Conservation (phyloP, 2,329 filamentous ascomycete genomes). For the Orbilia blumenaviensis region DNA sequence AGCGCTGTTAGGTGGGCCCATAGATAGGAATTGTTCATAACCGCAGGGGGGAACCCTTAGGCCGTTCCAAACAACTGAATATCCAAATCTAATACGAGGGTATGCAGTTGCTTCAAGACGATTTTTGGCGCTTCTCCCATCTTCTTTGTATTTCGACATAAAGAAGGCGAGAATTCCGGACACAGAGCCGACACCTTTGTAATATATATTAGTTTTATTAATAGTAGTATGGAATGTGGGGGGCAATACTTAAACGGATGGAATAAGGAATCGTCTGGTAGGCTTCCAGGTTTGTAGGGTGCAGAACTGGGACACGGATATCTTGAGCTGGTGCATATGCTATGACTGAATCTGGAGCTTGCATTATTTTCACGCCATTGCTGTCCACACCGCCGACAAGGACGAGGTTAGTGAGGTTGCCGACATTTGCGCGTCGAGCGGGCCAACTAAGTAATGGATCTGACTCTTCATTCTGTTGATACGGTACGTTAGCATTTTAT, state of each 20-base stretch:
- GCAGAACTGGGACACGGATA: conserved; percentile 3
- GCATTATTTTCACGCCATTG: conserved; percentile 26
- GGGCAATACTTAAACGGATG: conserved; percentile 25
- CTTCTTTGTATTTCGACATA: conserved; percentile 35
- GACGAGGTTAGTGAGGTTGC: conserved; percentile 31
- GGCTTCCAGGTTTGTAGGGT: background rate
- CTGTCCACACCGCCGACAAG: conserved; percentile 24
- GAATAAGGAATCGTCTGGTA: conserved; percentile 7
- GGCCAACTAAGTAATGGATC: conserved; percentile 37
- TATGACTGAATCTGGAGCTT: conserved; percentile 1
- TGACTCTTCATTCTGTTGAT: background rate
- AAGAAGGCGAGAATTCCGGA: conserved; percentile 32
- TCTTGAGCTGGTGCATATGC: conserved; percentile 8
- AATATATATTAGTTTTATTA: background rate
- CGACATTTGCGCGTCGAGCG: conserved; percentile 3
- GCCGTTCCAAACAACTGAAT: conserved; percentile 30
- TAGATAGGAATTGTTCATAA: background rate
- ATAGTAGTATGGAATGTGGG: background rate
- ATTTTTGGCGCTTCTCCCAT: background rate
- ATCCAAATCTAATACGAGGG: conserved; percentile 17
- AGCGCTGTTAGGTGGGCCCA: too few species aligned
- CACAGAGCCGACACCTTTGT: conserved; percentile 28
- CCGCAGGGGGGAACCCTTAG: conserved; percentile 19
- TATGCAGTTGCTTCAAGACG: conserved; percentile 38
- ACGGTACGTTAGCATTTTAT: too few species aligned